These are phyloP conservation scores for Chlorella sp. DNA, from an alignment of 139 green algal genomes.

Conservation along the genomic window DNA sequence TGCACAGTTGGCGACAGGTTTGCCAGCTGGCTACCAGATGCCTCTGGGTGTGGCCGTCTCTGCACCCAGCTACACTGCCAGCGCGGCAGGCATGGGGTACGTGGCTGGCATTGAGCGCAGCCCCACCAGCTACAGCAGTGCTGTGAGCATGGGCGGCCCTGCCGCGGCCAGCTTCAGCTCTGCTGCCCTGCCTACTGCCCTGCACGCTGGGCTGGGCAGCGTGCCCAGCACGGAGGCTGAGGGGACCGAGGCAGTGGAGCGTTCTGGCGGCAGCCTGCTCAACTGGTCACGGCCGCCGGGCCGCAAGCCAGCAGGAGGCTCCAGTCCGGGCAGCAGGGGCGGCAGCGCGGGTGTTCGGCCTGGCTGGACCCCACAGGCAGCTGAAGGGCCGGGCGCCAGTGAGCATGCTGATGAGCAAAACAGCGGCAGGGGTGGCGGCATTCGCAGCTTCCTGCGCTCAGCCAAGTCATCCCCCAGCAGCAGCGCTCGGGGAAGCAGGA, in stretches of 20 bases:
- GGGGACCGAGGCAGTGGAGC: neutral
- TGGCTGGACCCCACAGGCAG: neutral
- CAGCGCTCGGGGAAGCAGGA: neutral
- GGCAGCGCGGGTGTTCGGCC: neutral
- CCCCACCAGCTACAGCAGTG: neutral
- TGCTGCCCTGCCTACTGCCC: neutral
- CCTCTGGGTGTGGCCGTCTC: no score
- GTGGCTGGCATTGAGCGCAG: neutral
- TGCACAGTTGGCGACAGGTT: no score
- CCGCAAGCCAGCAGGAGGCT: neutral
- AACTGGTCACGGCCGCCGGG: constrained; percentile 16
- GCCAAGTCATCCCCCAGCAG: neutral
- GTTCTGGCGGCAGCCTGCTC: constrained; percentile 24
- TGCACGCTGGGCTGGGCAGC: neutral
- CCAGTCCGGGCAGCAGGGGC: neutral
- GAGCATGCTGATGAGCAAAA: neutral
- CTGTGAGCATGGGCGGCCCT: neutral
- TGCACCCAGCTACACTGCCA: neutral
- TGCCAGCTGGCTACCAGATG: no score
- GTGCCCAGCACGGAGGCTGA: neutral
- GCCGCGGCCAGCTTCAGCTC: no score
- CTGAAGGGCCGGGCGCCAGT: neutral
- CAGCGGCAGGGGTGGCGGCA: neutral
- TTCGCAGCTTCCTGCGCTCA: neutral
- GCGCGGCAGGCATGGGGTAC: neutral